Evolutionary conservation across 2,329 filamentous ascomycete species (phyloP).

Genomic region (Decorospora gaudefroyi): DNA sequence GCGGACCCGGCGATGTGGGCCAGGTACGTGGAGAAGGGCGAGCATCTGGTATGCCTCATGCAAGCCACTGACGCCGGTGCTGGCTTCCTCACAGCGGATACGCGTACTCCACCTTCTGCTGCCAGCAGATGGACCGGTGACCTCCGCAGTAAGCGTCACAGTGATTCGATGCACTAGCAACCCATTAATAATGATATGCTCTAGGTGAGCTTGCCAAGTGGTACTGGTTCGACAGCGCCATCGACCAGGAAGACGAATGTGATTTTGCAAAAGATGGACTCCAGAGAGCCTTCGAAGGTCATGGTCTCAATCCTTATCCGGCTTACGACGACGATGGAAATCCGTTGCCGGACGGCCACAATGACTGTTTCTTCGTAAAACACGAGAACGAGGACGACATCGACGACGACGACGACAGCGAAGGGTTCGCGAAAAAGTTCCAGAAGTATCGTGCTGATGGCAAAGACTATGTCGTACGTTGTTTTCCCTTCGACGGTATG

Average conservation of each 20-base stretch:
- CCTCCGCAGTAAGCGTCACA: constrained; percentile 10
- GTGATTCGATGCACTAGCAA: too few species aligned
- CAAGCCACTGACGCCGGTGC: constrained; percentile 21
- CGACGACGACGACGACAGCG: background rate
- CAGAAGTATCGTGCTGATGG: constrained; percentile 23
- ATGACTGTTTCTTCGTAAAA: constrained; percentile 12
- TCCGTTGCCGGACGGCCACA: constrained; percentile 7
- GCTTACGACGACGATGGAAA: constrained; percentile 5
- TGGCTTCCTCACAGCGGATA: constrained; percentile 16
- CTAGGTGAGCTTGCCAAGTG: constrained; percentile 16
- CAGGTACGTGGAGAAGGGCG: constrained; percentile 17
- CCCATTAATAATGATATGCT: too few species aligned
- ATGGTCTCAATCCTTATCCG: constrained; percentile 15
- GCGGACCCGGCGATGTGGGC: constrained; percentile 18
- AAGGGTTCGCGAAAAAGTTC: background rate
- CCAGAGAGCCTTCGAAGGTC: constrained; percentile 6
- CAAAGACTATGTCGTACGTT: constrained; percentile 19
- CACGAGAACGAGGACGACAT: constrained; percentile 14
- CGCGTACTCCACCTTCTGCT: constrained; percentile 20
- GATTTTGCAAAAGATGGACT: constrained; percentile 12
- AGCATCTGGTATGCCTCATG: constrained; percentile 22
- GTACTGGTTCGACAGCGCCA: constrained; percentile 16
- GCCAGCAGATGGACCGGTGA: constrained; percentile 25
- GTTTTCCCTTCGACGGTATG: background rate
- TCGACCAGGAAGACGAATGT: constrained; percentile 5